These are phyloP conservation scores for Fraxinus latifolia DNA, from an alignment of 305 asterid species.

Conservation along the genomic window DNA sequence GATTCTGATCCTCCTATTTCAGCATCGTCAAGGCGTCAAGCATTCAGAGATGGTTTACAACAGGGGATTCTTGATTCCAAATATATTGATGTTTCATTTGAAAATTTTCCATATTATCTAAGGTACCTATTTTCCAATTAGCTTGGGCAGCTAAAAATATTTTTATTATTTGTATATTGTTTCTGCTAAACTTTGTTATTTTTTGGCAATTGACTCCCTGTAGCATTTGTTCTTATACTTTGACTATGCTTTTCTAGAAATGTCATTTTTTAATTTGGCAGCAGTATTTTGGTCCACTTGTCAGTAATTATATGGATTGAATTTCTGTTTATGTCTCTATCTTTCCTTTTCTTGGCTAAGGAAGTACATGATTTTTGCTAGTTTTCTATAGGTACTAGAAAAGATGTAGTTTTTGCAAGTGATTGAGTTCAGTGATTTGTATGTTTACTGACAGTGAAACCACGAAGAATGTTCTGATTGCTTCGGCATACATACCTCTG, in stretches of 20 bases:
- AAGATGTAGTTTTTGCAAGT: not conserved
- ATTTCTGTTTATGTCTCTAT: not conserved
- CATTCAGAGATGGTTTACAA: constrained; percentile 60
- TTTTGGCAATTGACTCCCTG: constrained; percentile 9
- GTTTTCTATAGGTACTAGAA: not conserved
- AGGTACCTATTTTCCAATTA: constrained; percentile 44
- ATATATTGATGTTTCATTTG: constrained; percentile 64
- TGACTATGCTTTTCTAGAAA: not conserved
- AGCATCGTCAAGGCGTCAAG: constrained; percentile 59
- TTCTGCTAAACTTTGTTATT: not conserved
- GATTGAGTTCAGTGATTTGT: constrained; percentile 9
- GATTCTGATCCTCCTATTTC: constrained; percentile 57
- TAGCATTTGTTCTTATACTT: not conserved
- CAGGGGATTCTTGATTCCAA: constrained; percentile 57
- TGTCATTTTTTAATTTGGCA: not conserved
- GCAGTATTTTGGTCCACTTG: not conserved
- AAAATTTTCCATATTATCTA: constrained; percentile 79
- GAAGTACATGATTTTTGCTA: not conserved
- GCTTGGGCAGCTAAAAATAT: constrained; percentile 11
- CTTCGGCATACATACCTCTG: constrained; percentile 75
- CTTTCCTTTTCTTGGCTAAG: not conserved
- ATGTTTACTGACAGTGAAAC: constrained; percentile 59
- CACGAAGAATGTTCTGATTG: constrained; percentile 75
- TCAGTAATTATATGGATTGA: not conserved
- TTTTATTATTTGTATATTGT: not conserved